Evolutionary conservation across 306 rosid genomes (phyloP).

Genomic region (Gillenia trifoliata): DNA sequence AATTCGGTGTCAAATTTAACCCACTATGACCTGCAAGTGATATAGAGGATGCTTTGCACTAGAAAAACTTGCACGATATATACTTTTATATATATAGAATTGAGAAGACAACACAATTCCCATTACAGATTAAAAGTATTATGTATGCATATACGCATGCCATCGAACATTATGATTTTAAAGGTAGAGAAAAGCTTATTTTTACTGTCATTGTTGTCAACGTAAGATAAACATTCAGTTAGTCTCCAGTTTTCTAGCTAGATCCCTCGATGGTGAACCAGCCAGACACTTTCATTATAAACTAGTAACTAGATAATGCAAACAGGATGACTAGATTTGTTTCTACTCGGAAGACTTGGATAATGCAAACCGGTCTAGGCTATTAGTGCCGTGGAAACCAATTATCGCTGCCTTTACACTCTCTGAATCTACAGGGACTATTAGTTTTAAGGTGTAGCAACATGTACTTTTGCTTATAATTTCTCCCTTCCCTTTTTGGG

Average conservation of each 20-base stretch:
- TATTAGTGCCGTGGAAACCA: not conserved
- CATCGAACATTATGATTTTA: too few relatives aligned
- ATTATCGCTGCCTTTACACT: not conserved
- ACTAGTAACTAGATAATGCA: not conserved
- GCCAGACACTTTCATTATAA: not conserved
- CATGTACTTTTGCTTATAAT: not conserved
- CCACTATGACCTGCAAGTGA: not conserved
- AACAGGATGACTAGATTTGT: not conserved
- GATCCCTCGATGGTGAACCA: not conserved
- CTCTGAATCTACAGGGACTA: not conserved
- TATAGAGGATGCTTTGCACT: not conserved
- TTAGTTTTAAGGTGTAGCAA: not conserved
- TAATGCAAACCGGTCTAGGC: not conserved
- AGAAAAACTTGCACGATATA: not conserved
- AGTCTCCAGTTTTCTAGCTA: not conserved
- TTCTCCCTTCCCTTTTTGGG: not conserved
- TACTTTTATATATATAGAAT: not conserved
- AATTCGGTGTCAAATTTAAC: constrained; percentile 17
- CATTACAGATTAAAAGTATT: too few relatives aligned
- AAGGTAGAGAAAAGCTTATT: too few relatives aligned
- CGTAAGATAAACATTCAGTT: not conserved
- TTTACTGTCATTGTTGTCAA: not conserved
- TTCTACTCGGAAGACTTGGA: not conserved
- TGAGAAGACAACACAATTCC: not conserved
- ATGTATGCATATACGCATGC: too few relatives aligned